Base-by-base conservation (phyloP, 805 yeast species). In the Metahyphopichia silvanorum region DNA sequence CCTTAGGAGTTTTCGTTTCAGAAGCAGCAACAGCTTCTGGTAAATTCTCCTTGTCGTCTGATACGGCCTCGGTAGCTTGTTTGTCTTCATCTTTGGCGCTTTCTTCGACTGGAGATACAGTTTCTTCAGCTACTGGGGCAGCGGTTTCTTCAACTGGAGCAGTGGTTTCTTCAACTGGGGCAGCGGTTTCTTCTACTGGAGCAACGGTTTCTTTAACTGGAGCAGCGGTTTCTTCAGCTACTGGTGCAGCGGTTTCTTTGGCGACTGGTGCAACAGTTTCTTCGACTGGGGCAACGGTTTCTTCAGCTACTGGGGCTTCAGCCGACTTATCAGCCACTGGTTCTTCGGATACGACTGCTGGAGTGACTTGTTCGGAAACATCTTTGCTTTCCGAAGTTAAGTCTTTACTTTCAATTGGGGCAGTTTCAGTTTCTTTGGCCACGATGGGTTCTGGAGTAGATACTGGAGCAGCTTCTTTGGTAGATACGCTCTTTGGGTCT, bases 191-290 rank as follows among this genome's bases (percentile, higher is more conserved):
- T 18, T 44, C 37, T 26, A 48, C 45, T 35, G 53, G 51, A 20
- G 53, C 51, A 32, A 46, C 51, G 25, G 44, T 49, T 37, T 49
- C 54, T 17, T 40, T 44, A n/a, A 11, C 32, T 9, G 33, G 33
- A 16, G 29, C 39, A n/a, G 33, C 39, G 16, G 25, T 36, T 15
- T 16, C 20, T 7, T 31, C 4, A 19, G 23, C 31, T n/a, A n/a
- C n/a, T 6, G 30, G 21, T 25, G 11, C 33, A 15, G 28, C 21
- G 20, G 29, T 25, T 31, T 25, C 18, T 16, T 25, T 28, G 15
- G 17, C 17, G 6, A 24, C 16, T 11, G 21, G 16, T 5, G 15
- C 29, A 10, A n/a, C 23, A 10, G 22, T 15, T 3, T 14, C 25
- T n/a, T 34, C 41, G 24, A 34, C 40, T 13, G 16, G 17, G n/a